phyloP scores from a whole-genome alignment of 176 grass and related monocot species.

The Echinochloa phyllopogon region DNA sequence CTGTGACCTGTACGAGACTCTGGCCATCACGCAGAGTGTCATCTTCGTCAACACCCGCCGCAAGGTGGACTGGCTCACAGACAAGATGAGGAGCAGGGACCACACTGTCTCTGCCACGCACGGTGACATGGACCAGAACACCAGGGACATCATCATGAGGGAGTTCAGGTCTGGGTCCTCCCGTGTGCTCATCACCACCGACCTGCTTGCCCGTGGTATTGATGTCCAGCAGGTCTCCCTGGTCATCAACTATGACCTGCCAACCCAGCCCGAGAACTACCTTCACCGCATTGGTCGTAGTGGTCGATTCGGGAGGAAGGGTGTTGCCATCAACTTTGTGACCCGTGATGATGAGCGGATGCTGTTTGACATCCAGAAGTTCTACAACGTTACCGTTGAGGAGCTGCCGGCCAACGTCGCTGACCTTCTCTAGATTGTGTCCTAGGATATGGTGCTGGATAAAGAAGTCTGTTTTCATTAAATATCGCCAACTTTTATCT shows the following conservation, averaged over 20 bases:
- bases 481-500: constrained; percentile 53
- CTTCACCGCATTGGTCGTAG: constrained; percentile 80
- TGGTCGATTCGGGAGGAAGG: constrained; percentile 84
- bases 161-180: constrained; percentile 85
- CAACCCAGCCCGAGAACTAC: constrained; percentile 82
- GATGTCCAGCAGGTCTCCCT: constrained; percentile 90
- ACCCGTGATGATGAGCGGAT: constrained; percentile 76
- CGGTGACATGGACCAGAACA: constrained; percentile 92
- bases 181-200: constrained; percentile 81
- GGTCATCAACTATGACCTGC: constrained; percentile 82
- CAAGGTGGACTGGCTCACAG: constrained; percentile 90
- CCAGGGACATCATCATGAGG: constrained; percentile 91
- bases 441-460: constrained; percentile 43
- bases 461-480: constrained; percentile 51
- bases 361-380: constrained; percentile 80
- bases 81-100: constrained; percentile 83
- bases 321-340: constrained; percentile 84
- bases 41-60: constrained; percentile 87
- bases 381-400: constrained; percentile 69
- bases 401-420: constrained; percentile 80
- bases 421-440: constrained; percentile 65
- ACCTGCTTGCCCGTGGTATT: constrained; percentile 82
- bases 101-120: constrained; percentile 81
- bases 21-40: constrained; percentile 86
- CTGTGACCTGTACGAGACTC: constrained; percentile 71